Base-by-base conservation (phyloP, 306 rosid genomes). In the Comarum palustre region DNA sequence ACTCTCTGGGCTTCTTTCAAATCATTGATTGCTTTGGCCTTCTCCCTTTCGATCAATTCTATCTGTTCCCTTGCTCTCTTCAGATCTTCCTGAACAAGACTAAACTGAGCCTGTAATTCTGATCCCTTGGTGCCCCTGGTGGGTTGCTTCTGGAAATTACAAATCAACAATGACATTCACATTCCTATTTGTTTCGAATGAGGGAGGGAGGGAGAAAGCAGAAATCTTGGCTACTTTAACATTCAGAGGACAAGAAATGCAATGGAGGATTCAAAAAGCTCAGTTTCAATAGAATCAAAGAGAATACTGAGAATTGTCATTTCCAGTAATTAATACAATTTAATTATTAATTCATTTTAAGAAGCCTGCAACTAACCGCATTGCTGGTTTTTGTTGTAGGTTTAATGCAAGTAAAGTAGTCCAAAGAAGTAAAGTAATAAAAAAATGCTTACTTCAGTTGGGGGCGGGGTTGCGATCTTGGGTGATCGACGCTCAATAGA, bases 1-100 rank as follows among this genome's bases (percentile, higher is more conserved):
- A 81, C 83, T 80, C 70, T 85, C 55, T 86, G 92, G 0, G 90
- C 98, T 81, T 89, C 92, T 88, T 88, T 91, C 81, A 94, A 88
- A 73, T 89, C 96, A 29, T 84, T 87, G 64, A 73, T 66, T 46
- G 88, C 87, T 69, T 89, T 89, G 31, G 22, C 89, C 85, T 87
- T 91, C 73, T 91, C 98, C 60, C 88, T 91, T 80, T 89, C 98
- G 48, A 81, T 87, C 79, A 73, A 67, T 82, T 66, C 69, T 73
- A 91, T 77, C 79, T 85, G 96, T 65, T 94, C 98, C 79, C 88
- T 89, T 36, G 96, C 95, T 78, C 85, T 94, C 86, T 89, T 89
- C 32, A 94, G 90, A 81, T 94, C 97, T 70, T 89, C 97, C 78
- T 89, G 96, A 72, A 89, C 91, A 31, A 51, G 32, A 80, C 68